Conservation (phyloP, 2,329 filamentous ascomycete genomes). For the Colletotrichum horii region DNA sequence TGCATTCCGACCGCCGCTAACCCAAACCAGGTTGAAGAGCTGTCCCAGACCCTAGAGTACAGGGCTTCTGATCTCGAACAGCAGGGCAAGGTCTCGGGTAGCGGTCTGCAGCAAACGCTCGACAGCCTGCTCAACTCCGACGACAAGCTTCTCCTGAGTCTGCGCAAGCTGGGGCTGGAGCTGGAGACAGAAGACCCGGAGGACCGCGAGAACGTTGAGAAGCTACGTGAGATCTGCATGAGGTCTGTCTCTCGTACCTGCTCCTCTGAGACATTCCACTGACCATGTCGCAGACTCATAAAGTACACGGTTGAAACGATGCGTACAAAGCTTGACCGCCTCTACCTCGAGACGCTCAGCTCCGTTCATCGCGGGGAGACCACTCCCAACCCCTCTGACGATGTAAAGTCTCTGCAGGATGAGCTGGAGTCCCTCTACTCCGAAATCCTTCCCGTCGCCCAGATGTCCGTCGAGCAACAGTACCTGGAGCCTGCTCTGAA, state of each 20-base stretch:
- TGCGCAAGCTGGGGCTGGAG: slow-evolving; percentile 70
- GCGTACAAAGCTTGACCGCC: slow-evolving; percentile 59
- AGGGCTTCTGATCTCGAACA: slow-evolving; percentile 55
- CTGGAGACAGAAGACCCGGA: slow-evolving; percentile 58
- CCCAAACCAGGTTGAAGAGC: slow-evolving; percentile 47
- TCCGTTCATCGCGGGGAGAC: slow-evolving; percentile 33
- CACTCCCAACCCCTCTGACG: slow-evolving; percentile 29
- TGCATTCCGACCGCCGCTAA: not conserved
- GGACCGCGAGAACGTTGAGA: slow-evolving; percentile 57
- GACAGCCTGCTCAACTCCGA: slow-evolving; percentile 62
- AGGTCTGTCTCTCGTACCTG: slow-evolving; percentile 37
- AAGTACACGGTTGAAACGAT: slow-evolving; percentile 62
- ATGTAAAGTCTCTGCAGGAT: slow-evolving; percentile 56
- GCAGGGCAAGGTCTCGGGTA: slow-evolving; percentile 50
- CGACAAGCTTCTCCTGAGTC: slow-evolving; percentile 67
- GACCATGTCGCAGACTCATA: slow-evolving; percentile 49
- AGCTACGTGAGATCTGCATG: slow-evolving; percentile 64
- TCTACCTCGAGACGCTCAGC: slow-evolving; percentile 55
- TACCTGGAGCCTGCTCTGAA: slow-evolving; percentile 65
- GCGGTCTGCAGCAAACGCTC: slow-evolving; percentile 52
- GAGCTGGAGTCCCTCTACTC: slow-evolving; percentile 74
- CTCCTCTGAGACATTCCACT: not conserved
- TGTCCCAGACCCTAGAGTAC: slow-evolving; percentile 51
- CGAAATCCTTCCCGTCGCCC: slow-evolving; percentile 72
- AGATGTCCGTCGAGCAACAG: slow-evolving; percentile 74